Evolutionary conservation across 805 yeast species (phyloP).

Genomic region (Kazachstania africana): DNA sequence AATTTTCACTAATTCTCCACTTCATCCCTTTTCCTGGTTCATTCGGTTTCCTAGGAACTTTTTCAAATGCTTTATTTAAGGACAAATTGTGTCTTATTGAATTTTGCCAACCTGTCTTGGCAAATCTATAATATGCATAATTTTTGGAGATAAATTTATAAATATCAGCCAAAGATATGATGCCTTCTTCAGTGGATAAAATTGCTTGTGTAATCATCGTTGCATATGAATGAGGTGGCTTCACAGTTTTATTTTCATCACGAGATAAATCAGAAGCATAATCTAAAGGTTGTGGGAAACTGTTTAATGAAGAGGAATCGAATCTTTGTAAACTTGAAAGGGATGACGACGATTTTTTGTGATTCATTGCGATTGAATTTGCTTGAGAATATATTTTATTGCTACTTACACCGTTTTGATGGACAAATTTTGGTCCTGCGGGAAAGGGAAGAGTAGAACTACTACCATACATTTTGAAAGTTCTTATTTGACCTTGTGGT

Average conservation of each 20-base stretch:
- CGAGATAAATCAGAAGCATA: constrained; percentile 51
- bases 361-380: constrained; percentile 1
- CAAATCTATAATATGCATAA: constrained; percentile 83
- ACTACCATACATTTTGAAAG: constrained; percentile 25
- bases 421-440: constrained; percentile 40
- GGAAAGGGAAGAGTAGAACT: constrained; percentile 24
- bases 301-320: constrained; percentile 4
- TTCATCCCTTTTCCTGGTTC: constrained; percentile 99
- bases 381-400: neutral
- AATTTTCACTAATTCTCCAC: constrained; percentile 88
- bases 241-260: constrained; percentile 80
- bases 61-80: constrained; percentile 91
- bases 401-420: neutral
- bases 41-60: constrained; percentile 87
- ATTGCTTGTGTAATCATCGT: constrained; percentile 98
- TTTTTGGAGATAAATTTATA: constrained; percentile 81
- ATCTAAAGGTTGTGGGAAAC: constrained; percentile 21
- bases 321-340: constrained; percentile 3
- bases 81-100: constrained; percentile 92
- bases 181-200: constrained; percentile 75
- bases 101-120: constrained; percentile 97
- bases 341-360: constrained; percentile 4
- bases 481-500: constrained; percentile 18
- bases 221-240: constrained; percentile 95
- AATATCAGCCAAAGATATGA: constrained; percentile 80